phyloP scores from a whole-genome alignment of 345 rosid genomes.

The Stellera chamaejasme region DNA sequence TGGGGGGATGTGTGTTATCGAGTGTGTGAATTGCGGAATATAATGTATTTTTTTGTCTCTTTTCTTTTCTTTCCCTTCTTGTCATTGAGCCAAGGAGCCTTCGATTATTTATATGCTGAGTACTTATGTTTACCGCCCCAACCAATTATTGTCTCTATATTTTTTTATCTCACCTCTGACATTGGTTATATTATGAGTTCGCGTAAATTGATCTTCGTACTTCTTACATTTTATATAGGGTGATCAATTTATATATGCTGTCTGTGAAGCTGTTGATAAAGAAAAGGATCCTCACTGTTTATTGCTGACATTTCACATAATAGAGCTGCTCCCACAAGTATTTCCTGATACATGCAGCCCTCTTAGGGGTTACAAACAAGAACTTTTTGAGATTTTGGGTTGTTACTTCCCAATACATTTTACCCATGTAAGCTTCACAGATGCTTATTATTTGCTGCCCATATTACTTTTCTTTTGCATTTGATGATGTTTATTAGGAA shows the following conservation, averaged over 20 bases:
- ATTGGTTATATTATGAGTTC: neutral
- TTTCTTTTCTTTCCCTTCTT: too few species aligned
- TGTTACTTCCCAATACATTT: constrained; percentile 88
- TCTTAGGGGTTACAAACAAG: constrained; percentile 43
- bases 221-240: constrained; percentile 38
- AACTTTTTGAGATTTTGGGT: constrained; percentile 54
- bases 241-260: constrained; percentile 41
- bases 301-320: constrained; percentile 66
- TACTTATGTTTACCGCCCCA: too few species aligned
- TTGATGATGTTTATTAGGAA: too few species aligned
- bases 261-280: constrained; percentile 70
- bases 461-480: too few species aligned
- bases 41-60: too few species aligned
- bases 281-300: constrained; percentile 94
- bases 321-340: constrained; percentile 48
- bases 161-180: too few species aligned
- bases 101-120: too few species aligned
- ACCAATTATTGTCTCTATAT: too few species aligned
- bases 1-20: too few species aligned
- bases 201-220: constrained; percentile 6
- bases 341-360: constrained; percentile 69
- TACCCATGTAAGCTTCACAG: constrained; percentile 69
- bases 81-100: too few species aligned
- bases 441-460: neutral
- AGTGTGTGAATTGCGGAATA: too few species aligned